Percentiles rank a stretch among this genome's conserved stretches.
phyloP scores from a whole-genome alignment of 441 rosid species.

The Populus trichocarpa region DNA sequence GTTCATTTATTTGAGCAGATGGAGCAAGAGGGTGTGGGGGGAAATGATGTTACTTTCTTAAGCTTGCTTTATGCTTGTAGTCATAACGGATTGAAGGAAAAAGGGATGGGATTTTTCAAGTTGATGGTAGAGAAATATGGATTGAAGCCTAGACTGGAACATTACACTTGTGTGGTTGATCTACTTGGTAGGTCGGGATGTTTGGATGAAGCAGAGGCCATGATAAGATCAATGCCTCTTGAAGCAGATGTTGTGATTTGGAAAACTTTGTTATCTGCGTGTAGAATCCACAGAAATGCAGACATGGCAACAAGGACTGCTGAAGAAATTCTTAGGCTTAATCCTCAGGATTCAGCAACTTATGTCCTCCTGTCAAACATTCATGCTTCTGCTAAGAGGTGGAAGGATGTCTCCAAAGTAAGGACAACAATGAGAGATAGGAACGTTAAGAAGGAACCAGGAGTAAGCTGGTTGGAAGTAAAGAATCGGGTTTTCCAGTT shows the following conservation, averaged over 20 bases:
- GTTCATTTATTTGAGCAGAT: conserved; percentile 58
- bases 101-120: conserved; percentile 58
- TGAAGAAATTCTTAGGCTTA: conserved; percentile 59
- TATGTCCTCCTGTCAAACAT: conserved; percentile 71
- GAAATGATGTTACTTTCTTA: conserved; percentile 72
- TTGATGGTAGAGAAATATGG: conserved; percentile 58
- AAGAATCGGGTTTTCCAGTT: conserved; percentile 70
- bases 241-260: conserved; percentile 69
- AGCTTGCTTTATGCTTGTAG: conserved; percentile 88
- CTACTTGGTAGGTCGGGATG: conserved; percentile 75
- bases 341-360: conserved; percentile 77
- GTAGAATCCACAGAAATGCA: conserved; percentile 62
- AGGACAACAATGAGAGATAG: conserved; percentile 71
- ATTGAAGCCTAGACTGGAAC: conserved; percentile 57
- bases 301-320: conserved; percentile 66
- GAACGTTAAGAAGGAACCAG: conserved; percentile 80
- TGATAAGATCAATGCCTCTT: conserved; percentile 67
- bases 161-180: conserved; percentile 80
- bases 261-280: conserved; percentile 88
- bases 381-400: conserved; percentile 68
- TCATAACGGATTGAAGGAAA: conserved; percentile 76
- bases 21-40: conserved; percentile 40
- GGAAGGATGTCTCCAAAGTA: conserved; percentile 69
- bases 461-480: conserved; percentile 86
- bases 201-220: conserved; percentile 70